Base-by-base conservation (phyloP, 371 early-diverging fungal species). In the Syncephalastrum monosporum region DNA sequence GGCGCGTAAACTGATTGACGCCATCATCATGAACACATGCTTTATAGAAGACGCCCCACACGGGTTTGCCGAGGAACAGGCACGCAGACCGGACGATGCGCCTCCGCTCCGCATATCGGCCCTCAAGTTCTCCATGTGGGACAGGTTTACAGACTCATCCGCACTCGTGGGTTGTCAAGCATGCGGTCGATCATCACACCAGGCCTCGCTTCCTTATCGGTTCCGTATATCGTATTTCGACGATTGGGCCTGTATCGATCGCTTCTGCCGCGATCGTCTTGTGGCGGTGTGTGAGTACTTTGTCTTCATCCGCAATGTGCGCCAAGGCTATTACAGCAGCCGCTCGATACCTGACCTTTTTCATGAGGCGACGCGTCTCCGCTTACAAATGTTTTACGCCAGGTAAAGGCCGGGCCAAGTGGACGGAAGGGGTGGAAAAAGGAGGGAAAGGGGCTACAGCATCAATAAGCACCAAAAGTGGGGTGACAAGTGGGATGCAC, bases 241-340 rank as follows among this genome's bases (percentile, higher is more conserved):
- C 56, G 90, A 91, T 15, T 94, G 94, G 93, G 83, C 84, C 12
- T 91, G 91, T 43, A 88, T 96, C 52, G 96, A 96, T 64, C 75
- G 80, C 3, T 82, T 80, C 52, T 96, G 97, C 65, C 87, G 95
- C 14, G 95, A 94, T 70, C 79, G 95, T 6, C 59, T 96, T 17
- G 91, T 96, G 5, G 88, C 95, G 13, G 93, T 87, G 13, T 90
- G 92, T 65, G 97, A 96, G 67, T 96, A 95, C 60, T 96, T 92
- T 69, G 83, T 85, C 16, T 95, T 96, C 74, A 85, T 94, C 45
- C 87, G 94, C 53, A 91, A 93, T 60, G 72, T 95, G 27, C 83
- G 90, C 42, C 89, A 91, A 57, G 94, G 96, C 1, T 82, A 91
- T 33, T 94, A 91, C 68, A 79, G 84, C 44, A 82, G 83, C 46